Conservation (phyloP, 805 yeast genomes). For the Wickerhamiella australiensis region DNA sequence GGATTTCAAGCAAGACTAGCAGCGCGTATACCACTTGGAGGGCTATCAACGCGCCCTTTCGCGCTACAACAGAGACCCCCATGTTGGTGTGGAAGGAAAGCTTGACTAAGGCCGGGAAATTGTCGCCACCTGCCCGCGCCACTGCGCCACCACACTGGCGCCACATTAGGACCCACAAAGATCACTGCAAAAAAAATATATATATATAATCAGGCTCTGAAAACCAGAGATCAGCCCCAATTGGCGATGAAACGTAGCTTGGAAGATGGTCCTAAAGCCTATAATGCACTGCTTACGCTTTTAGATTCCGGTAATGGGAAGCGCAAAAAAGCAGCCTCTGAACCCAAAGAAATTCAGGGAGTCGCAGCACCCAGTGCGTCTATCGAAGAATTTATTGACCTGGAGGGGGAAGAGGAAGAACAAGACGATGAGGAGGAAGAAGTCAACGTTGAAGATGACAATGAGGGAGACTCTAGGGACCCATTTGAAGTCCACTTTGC, state of each 20-base stretch:
- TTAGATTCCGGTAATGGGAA: constrained; percentile 27
- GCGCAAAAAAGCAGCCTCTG: neutral
- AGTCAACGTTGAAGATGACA: constrained; percentile 30
- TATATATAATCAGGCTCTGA: neutral
- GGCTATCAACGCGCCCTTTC: neutral
- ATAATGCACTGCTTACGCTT: constrained; percentile 55
- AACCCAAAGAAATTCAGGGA: neutral
- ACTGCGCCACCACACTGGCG: neutral
- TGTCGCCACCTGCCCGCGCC: neutral
- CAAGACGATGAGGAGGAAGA: constrained; percentile 24
- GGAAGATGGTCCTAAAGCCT: constrained; percentile 21
- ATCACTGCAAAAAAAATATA: neutral
- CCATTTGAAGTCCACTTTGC: constrained; percentile 73
- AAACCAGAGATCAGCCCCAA: neutral
- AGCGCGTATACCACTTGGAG: constrained; percentile 12
- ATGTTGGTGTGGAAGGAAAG: neutral
- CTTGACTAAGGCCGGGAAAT: neutral
- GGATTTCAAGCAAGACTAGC: constrained; percentile 49
- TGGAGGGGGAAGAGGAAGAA: constrained; percentile 12
- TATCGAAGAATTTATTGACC: constrained; percentile 15
- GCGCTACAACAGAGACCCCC: constrained; percentile 1
- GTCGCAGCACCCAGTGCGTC: neutral
- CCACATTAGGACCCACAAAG: neutral
- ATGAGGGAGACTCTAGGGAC: constrained; percentile 38
- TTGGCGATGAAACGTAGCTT: neutral